These are phyloP conservation scores for Hypoxylon sp. DNA, from an alignment of 2,329 filamentous ascomycete species.

Conservation along the genomic window DNA sequence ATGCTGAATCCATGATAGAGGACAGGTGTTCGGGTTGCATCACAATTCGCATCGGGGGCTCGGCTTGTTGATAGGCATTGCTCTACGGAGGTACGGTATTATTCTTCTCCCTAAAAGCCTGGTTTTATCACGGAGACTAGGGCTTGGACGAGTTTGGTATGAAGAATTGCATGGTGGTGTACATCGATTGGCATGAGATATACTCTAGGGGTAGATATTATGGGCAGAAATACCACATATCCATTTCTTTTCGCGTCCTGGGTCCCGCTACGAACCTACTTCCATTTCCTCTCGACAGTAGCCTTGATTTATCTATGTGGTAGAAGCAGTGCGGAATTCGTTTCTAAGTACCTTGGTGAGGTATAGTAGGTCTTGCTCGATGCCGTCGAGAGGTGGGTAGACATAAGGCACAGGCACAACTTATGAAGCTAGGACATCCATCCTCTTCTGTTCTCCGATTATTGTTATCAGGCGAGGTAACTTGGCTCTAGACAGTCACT, in stretches of 20 bases:
- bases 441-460: too few species aligned
- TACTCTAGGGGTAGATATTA: neutral
- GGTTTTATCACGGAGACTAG: neutral
- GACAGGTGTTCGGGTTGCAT: slow-evolving; percentile 6
- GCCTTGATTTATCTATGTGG: too few species aligned
- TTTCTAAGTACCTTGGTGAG: too few species aligned
- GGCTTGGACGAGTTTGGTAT: neutral
- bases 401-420: too few species aligned
- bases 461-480: too few species aligned
- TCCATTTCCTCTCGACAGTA: too few species aligned
- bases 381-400: too few species aligned
- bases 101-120: neutral
- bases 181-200: slow-evolving; percentile 16
- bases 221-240: slow-evolving; percentile 5
- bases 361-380: too few species aligned
- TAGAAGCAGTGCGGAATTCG: neutral
- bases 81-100: neutral
- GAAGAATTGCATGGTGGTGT: slow-evolving; percentile 2
- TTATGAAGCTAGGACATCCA: too few species aligned
- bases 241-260: neutral
- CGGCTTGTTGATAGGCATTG: neutral
- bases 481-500: too few species aligned
- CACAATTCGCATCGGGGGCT: neutral
- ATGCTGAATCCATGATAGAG: neutral
- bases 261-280: too few species aligned